Evolutionary conservation across 345 rosid genomes (phyloP), one percentile per base, ranked within the genome.

Genomic region (Odontarrhena argentea): DNA sequence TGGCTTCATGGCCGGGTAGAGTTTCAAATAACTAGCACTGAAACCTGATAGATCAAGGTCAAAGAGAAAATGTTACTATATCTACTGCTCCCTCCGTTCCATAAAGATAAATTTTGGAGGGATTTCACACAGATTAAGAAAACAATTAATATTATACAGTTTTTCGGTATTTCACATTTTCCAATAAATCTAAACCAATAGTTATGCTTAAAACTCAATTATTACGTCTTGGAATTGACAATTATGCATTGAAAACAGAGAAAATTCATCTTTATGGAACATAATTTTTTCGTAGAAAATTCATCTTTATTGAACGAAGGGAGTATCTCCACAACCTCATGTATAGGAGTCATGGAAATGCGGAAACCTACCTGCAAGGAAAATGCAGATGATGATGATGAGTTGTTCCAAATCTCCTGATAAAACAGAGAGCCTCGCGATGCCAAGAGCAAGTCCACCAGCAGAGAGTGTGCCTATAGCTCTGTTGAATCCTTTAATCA

Each of bases 401-500:
- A 59, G 67, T 77, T 88, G 83, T 54, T 81, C 76, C 22, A 76
- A 79, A 22, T 57, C 62, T 61, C 90, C 90, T 0, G 81, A 69
- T 28, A 52, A 44, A 12, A 75, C 14, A 22, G 87, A 74, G 37
- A 91, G 62, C 75, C 84, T 87, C 0, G 97, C 92, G 6, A 88
- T 79, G 60, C 92, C 92, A 69, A 88, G 80, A 57, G 94, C 86
- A 55, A 91, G 86, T 25, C 80, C 83, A 37, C 87, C 97, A 18
- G 96, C 97, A 14, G 90, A 84, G 25, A 91, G 52, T 46, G 96
- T 91, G 49, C 97, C 97, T 42, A 91, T 6, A 30, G 86, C 97
- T 25, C 97, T 85, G 76, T 91, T 91, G 63, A 91, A 88, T 43
- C 97, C 97, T 75, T 88, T 91, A 73, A 60, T 85, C 54, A 91